A percentile compares a stretch with the other conserved stretches of the same genome.
phyloP scores from a whole-genome alignment of 2,329 filamentous ascomycete species.

The Phialophora tarda region DNA sequence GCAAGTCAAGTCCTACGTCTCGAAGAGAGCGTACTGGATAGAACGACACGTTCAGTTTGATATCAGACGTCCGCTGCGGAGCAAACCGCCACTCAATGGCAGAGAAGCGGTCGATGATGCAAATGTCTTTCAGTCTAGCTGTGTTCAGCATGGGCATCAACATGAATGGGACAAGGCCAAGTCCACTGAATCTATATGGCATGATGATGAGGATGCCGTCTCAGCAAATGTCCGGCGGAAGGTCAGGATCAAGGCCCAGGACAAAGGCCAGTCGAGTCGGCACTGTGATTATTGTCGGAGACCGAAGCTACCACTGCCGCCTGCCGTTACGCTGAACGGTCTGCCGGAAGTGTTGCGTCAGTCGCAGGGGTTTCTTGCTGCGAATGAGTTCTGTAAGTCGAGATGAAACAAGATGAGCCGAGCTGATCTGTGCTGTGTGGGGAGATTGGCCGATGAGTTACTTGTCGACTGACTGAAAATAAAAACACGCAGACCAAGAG shows the following conservation, averaged over 20 bases:
- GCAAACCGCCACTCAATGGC: background rate
- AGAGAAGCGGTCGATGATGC: background rate
- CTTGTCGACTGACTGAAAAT: background rate
- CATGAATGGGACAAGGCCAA: background rate
- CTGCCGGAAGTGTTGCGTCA: conserved; percentile 1
- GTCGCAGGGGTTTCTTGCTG: conserved; percentile 9
- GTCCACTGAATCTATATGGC: background rate
- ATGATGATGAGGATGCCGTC: background rate
- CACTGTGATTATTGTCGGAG: background rate
- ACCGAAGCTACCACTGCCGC: background rate
- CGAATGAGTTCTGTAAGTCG: conserved; percentile 9
- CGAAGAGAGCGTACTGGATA: conserved; percentile 8
- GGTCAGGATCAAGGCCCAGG: background rate
- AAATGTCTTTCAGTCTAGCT: background rate
- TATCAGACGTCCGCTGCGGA: background rate
- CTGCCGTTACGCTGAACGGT: background rate
- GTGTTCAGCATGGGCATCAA: background rate
- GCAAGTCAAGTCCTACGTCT: conserved; percentile 16
- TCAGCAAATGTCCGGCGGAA: background rate
- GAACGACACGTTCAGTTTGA: background rate
- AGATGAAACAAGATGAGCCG: background rate
- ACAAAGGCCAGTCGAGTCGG: background rate
- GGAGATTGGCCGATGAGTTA: background rate
- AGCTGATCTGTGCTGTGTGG: background rate
- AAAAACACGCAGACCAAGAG: background rate